phyloP scores from a whole-genome alignment of 768 basidiomycete genomes.

The Phanerochaete carnosa region DNA sequence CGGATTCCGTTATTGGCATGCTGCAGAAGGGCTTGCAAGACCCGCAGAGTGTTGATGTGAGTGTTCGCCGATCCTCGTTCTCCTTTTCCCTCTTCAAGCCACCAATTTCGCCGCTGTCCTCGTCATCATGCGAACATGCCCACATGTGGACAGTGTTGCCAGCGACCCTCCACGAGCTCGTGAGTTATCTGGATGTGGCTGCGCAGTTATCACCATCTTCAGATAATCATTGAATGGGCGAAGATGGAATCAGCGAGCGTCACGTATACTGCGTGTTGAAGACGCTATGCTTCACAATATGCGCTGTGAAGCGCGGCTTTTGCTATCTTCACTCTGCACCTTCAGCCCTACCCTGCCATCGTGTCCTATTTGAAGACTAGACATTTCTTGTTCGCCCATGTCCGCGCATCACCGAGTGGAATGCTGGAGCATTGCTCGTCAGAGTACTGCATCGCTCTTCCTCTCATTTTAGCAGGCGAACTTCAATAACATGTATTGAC shows the following conservation, averaged over 20 bases:
- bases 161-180: background rate
- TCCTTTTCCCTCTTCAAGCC: background rate
- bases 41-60: conserved; percentile 57
- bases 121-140: background rate
- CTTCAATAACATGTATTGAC: background rate
- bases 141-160: background rate
- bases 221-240: background rate
- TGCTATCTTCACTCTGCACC: too few species aligned
- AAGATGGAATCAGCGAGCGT: background rate
- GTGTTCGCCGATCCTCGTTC: conserved; percentile 20
- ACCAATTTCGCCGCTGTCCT: background rate
- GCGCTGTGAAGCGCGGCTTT: too few species aligned
- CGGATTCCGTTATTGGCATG: conserved; percentile 62
- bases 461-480: background rate
- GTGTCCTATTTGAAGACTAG: too few species aligned
- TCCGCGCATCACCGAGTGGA: too few species aligned
- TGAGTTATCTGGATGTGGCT: background rate
- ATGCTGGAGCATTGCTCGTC: background rate
- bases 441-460: background rate
- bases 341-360: too few species aligned
- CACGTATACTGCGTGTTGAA: background rate
- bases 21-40: conserved; percentile 71
- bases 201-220: background rate
- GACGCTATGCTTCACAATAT: background rate
- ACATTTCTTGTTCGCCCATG: too few species aligned